Conservation (phyloP, 805 yeast genomes). For the Kodamaea jinghongensis region DNA sequence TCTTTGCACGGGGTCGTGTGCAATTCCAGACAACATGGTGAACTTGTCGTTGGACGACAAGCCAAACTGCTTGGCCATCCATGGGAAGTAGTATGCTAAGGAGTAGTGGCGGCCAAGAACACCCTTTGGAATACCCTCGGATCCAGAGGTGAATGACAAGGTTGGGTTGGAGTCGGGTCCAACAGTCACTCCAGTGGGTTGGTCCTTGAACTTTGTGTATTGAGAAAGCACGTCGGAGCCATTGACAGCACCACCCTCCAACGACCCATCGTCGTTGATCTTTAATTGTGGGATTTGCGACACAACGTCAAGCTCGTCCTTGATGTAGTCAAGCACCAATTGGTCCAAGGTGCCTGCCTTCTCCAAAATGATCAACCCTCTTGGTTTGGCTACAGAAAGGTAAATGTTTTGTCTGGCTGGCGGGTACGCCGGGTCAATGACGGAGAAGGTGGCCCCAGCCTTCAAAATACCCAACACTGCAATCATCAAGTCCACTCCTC, state of each 20-base stretch:
- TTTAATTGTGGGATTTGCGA: conserved; percentile 76
- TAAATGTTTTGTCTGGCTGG: conserved; percentile 96
- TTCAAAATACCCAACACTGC: conserved; percentile 97
- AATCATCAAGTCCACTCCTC: conserved; percentile 95
- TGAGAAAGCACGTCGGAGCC: conserved; percentile 49
- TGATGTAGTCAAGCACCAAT: conserved; percentile 75
- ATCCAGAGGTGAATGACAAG: conserved; percentile 92
- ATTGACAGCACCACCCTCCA: conserved; percentile 53
- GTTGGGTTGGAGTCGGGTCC: conserved; percentile 99
- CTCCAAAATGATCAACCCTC: conserved; percentile 82
- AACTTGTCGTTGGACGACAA: conserved; percentile 78
- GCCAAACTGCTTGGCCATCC: conserved; percentile 91
- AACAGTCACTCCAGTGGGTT: conserved; percentile 82
- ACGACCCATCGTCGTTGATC: conserved; percentile 69
- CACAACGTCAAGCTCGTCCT: conserved; percentile 66
- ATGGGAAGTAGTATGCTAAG: conserved; percentile 94
- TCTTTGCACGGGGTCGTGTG: conserved; percentile 99
- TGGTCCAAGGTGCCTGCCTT: conserved; percentile 84
- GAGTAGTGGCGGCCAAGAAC: conserved; percentile 97
- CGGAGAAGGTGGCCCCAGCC: conserved; percentile 98
- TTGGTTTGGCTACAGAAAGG: conserved; percentile 89
- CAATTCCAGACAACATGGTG: conserved; percentile 98
- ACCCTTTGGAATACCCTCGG: conserved; percentile 98
- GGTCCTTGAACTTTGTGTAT: conserved; percentile 45
- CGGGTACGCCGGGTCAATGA: conserved; percentile 98